phyloP scores from a whole-genome alignment of 2,329 filamentous ascomycete genomes.

The Cadophora gregata region DNA sequence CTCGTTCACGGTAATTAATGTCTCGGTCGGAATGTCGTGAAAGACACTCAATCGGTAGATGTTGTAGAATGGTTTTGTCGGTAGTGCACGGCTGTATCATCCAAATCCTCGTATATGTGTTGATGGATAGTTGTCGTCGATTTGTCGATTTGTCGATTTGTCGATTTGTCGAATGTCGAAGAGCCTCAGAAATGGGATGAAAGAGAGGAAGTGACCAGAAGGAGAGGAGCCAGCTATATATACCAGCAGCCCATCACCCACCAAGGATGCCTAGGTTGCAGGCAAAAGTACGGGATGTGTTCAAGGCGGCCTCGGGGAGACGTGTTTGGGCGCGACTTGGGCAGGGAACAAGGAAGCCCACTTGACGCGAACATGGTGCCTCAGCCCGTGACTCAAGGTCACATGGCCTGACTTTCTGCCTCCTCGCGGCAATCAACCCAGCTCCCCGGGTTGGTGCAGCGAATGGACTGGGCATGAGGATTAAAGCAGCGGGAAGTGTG shows the following conservation, averaged over 20 bases:
- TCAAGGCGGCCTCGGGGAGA: slow-evolving; percentile 27
- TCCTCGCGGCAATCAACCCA: slow-evolving; percentile 18
- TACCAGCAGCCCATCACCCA: slow-evolving; percentile 11
- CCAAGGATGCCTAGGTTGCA: slow-evolving; percentile 14
- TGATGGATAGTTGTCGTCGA: slow-evolving; percentile 22
- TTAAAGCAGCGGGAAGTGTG: slow-evolving; percentile 18
- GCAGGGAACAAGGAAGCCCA: not conserved
- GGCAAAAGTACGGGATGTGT: slow-evolving; percentile 27
- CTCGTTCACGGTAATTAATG: slow-evolving; percentile 25
- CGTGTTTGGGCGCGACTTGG: slow-evolving; percentile 26
- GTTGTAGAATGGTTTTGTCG: slow-evolving; percentile 9
- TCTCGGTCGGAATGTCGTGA: slow-evolving; percentile 15
- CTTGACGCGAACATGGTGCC: slow-evolving; percentile 17
- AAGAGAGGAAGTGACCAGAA: slow-evolving; percentile 23
- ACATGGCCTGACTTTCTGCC: slow-evolving; percentile 24
- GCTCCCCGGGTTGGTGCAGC: slow-evolving; percentile 20
- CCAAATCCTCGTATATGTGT: slow-evolving; percentile 16
- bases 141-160: slow-evolving; percentile 18
- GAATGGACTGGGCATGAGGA: not conserved
- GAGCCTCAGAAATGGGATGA: slow-evolving; percentile 8
- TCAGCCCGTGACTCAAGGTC: slow-evolving; percentile 32
- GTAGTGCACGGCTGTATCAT: slow-evolving; percentile 5
- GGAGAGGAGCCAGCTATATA: slow-evolving; percentile 31
- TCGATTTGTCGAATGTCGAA: slow-evolving; percentile 20
- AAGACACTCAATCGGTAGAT: not conserved